A percentile compares a stretch with the other conserved stretches of the same genome.
Evolutionary conservation across 306 rosid genomes (phyloP).

Genomic region (Quercus suber): DNA sequence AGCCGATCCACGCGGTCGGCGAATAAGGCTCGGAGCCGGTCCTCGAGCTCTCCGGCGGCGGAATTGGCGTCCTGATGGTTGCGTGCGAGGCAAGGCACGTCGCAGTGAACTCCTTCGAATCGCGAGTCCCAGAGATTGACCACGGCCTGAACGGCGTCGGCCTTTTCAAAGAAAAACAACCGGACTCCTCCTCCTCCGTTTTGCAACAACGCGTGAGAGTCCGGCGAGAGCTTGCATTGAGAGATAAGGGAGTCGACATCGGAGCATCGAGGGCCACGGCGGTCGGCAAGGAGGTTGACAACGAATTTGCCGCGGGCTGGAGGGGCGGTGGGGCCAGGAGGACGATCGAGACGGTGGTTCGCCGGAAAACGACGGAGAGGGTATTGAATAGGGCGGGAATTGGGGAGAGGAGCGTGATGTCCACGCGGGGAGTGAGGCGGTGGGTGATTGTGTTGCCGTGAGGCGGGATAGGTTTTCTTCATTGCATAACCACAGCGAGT

Average conservation of each 20-base stretch:
- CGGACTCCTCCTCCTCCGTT: slow-evolving; percentile 30
- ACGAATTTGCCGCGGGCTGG: slow-evolving; percentile 29
- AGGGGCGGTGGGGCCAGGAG: slow-evolving; percentile 13
- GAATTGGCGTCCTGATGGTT: slow-evolving; percentile 35
- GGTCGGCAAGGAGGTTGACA: slow-evolving; percentile 32
- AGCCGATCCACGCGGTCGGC: slow-evolving; percentile 33
- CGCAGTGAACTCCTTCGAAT: slow-evolving; percentile 41
- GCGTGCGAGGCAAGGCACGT: slow-evolving; percentile 39
- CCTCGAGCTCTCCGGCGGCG: slow-evolving; percentile 41
- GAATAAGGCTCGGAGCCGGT: slow-evolving; percentile 42
- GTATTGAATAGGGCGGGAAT: background rate
- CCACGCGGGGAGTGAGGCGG: slow-evolving; percentile 11
- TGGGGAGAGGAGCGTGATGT: background rate
- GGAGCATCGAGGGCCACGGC: background rate
- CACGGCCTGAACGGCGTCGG: slow-evolving; percentile 49
- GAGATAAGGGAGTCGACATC: slow-evolving; percentile 36
- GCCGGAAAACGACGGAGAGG: background rate
- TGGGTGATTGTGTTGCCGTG: slow-evolving; percentile 1
- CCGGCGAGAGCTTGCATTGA: slow-evolving; percentile 37
- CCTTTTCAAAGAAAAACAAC: slow-evolving; percentile 49
- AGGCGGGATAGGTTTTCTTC: slow-evolving; percentile 18
- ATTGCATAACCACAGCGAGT: slow-evolving; percentile 14
- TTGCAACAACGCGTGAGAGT: background rate
- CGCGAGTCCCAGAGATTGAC: slow-evolving; percentile 63
- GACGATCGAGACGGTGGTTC: slow-evolving; percentile 9